Evolutionary conservation across 2,329 filamentous ascomycete genomes (phyloP).

Genomic region (Chrysoporthe puriensis): DNA sequence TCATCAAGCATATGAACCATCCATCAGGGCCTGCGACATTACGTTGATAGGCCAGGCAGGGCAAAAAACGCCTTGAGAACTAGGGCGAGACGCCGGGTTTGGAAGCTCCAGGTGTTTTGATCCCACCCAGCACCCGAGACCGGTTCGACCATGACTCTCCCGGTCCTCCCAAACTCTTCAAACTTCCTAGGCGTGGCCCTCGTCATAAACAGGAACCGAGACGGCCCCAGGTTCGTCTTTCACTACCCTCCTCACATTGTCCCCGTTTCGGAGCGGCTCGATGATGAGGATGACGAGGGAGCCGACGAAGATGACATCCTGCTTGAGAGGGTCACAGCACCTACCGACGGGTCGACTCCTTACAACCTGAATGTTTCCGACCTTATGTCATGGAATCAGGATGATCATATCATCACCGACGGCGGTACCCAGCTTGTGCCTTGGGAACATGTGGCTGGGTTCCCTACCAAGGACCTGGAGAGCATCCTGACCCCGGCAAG

Average conservation of each 20-base stretch:
- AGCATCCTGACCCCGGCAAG: constrained; percentile 77
- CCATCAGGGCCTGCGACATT: not conserved
- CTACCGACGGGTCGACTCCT: constrained; percentile 38
- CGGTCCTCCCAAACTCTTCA: constrained; percentile 53
- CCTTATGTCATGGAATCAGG: constrained; percentile 51
- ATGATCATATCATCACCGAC: constrained; percentile 59
- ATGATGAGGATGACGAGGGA: constrained; percentile 40
- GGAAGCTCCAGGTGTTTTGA: too few relatives aligned
- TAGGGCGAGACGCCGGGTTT: too few relatives aligned
- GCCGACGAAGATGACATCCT: constrained; percentile 57
- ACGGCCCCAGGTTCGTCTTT: constrained; percentile 82
- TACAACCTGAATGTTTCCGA: constrained; percentile 42
- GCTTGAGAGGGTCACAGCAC: constrained; percentile 50
- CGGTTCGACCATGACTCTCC: constrained; percentile 47
- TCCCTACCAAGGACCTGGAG: constrained; percentile 76
- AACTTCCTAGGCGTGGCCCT: constrained; percentile 73
- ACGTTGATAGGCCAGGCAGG: too few relatives aligned
- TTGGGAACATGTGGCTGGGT: constrained; percentile 75
- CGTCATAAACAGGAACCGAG: constrained; percentile 73
- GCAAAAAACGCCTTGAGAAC: too few relatives aligned
- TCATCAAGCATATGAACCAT: not conserved
- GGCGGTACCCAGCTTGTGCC: constrained; percentile 62
- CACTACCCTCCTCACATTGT: constrained; percentile 75
- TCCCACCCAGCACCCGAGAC: not conserved
- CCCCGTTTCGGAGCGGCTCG: constrained; percentile 42